Base-by-base conservation (phyloP, 176 grass and related monocot species). In the Typha latifolia region DNA sequence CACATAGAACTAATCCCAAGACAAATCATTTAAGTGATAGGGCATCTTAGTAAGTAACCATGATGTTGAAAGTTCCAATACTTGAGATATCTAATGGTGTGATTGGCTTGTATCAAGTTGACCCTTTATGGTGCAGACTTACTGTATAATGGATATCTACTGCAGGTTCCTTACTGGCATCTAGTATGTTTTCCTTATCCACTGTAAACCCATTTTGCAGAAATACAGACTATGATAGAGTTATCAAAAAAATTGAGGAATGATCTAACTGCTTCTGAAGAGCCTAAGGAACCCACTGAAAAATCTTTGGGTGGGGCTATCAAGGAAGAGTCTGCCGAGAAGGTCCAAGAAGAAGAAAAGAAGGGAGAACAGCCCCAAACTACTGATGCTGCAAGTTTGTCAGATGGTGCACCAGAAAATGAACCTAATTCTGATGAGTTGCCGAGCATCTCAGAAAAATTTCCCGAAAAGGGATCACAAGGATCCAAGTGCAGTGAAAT, bases 161-260 rank as follows among this genome's bases (percentile, higher is more conserved):
- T 59, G 5, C 18, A 22, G 53, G 20, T 22, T 59, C 18, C 6
- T 59, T 10, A 59, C 18, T 9, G 16, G 53, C 18, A 19, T 59
- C 10, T 21, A 19, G 53, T 59, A 16, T 43, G 37, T 59, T 3
- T 59, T 19, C 20, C 53, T 59, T 59, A 59, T 22, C 53, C 20
- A 21, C 18, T 3, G 5, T 21, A 59, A 59, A 18, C 22, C 5
- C 76, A 18, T 68, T 32, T 81, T 74, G 2, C 64, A 93, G 89
- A 90, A 49, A 83, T 90, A 66, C 78, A 84, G 55, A 37, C 23
- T 73, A 12, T 93, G 57, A 31, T 72, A 61, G 78, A 90, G 15
- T 82, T 99, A 71, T 82, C 81, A 32, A 84, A 85, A 61, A 67
- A 90, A 76, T 62, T 84, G 66, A 63, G 70, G 2, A 32, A 70